Evolutionary conservation across 1,139 yeast genomes (phyloP), one percentile per base, ranked within the genome.

Genomic region (Barnettozyma hawaiiensis): DNA sequence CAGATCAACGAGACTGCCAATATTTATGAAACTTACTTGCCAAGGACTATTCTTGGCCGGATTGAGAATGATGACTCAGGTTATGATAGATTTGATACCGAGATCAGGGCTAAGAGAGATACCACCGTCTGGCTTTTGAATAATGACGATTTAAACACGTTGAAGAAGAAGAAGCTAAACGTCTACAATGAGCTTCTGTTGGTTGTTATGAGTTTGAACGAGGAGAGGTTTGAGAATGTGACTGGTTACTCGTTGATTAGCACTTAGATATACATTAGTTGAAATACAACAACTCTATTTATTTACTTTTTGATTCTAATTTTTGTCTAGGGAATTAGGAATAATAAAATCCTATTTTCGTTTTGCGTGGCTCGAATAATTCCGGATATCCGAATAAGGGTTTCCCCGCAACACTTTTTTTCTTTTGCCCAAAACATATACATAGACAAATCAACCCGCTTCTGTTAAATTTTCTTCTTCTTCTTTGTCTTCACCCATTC

Each of bases 31-130:
- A 81, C 87, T 15, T 76, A 90, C 45, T 73, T 92, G 27, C 95
- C 96, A n/a, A 78, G 89, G 50, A 89, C 97, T 0, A 81, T 95
- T 5, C 85, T 89, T 62, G 98, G 98, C 53, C 40, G 48, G 2
- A 45, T 55, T 27, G 51, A 57, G 11, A 54, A 54, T 20, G 47
- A 44, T 9, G 50, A 43, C 35, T 51, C 46, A 5, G 40, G 41
- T 16, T 45, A 50, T 16, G 54, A 52, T 18, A 45, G 51, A 20
- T 48, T 47, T 9, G 53, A 45, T 14, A 48, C 51, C 11, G 45
- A 48, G 7, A 49, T 63, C 29, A 52, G 53, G 5, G 61, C 65
- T 23, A 57, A 57, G 31, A 69, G 72, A 3, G 77, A 74, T 42
- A 86, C 82, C 45, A 69, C 85, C 2, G 75, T 78, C 4, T 92